Conservation (phyloP, 1,139 yeast species). For the Pichia inconspicua region DNA sequence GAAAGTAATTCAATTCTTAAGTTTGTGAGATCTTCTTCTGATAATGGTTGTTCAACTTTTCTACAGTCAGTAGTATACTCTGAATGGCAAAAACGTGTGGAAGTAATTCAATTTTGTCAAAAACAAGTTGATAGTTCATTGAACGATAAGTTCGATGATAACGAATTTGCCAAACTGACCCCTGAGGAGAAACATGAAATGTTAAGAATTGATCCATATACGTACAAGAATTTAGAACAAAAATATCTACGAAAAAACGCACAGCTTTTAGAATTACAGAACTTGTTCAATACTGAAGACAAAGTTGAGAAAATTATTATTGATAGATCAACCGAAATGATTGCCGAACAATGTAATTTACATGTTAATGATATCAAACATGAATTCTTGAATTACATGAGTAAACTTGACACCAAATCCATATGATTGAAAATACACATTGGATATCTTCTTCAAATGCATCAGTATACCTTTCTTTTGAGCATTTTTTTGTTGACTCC, state of each 20-base stretch:
- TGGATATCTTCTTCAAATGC: too few relatives aligned
- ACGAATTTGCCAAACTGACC: constrained; percentile 14
- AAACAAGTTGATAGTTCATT: constrained; percentile 22
- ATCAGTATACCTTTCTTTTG: too few relatives aligned
- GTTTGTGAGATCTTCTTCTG: constrained; percentile 8
- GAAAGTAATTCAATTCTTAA: constrained; percentile 18
- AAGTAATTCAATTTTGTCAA: constrained; percentile 34
- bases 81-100: constrained; percentile 35
- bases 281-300: constrained; percentile 34
- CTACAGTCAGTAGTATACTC: constrained; percentile 31
- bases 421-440: background rate
- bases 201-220: constrained; percentile 41
- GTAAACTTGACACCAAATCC: background rate
- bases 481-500: too few relatives aligned
- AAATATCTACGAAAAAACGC: constrained; percentile 24
- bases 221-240: constrained; percentile 30
- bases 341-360: constrained; percentile 32
- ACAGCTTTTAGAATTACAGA: constrained; percentile 26
- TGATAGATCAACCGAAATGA: constrained; percentile 28
- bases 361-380: constrained; percentile 14
- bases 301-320: constrained; percentile 35
- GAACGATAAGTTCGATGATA: constrained; percentile 24
- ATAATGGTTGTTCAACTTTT: constrained; percentile 28
- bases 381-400: constrained; percentile 13
- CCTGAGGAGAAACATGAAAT: constrained; percentile 18